These are phyloP conservation scores for Lepidopterella palustris DNA, from an alignment of 495 filamentous ascomycete genomes.

Conservation along the genomic window DNA sequence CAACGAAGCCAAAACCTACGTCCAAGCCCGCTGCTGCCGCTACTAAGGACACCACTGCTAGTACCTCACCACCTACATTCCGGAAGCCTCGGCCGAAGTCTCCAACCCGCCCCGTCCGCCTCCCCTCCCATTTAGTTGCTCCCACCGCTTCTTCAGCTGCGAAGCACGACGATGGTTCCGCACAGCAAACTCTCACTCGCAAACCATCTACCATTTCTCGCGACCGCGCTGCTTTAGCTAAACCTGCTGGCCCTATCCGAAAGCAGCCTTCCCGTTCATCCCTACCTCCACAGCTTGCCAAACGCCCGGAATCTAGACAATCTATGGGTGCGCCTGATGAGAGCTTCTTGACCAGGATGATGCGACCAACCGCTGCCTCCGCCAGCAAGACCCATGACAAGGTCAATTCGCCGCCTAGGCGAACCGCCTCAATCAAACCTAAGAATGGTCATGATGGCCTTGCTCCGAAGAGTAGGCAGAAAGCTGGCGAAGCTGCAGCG, in stretches of 20 bases:
- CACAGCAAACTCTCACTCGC: constrained; percentile 13
- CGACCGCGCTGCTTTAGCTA: constrained; percentile 19
- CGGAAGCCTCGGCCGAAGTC: constrained; percentile 34
- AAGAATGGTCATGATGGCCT: constrained; percentile 8
- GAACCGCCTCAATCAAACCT: constrained; percentile 11
- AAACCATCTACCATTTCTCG: constrained; percentile 26
- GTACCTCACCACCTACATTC: constrained; percentile 24
- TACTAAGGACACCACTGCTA: constrained; percentile 26
- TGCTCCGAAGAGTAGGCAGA: constrained; percentile 21
- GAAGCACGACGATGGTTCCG: constrained; percentile 30
- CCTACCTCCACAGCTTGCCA: constrained; percentile 14
- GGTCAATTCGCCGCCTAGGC: constrained; percentile 29
- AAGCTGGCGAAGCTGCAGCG: constrained; percentile 15
- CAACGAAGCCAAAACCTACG: constrained; percentile 7
- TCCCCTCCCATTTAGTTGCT: constrained; percentile 37
- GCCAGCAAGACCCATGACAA: constrained; percentile 73
- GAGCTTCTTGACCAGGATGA: constrained; percentile 84
- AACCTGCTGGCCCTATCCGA: constrained; percentile 18
- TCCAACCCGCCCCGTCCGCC: constrained; percentile 34
- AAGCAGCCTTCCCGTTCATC: constrained; percentile 24
- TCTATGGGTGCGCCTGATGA: constrained; percentile 48
- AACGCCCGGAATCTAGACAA: constrained; percentile 37
- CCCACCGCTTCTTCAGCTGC: constrained; percentile 38
- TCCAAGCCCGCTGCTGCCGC: constrained; percentile 15
- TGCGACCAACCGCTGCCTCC: constrained; percentile 77